Percentiles rank a stretch among this genome's conserved stretches.
Conservation (phyloP, 2,329 filamentous ascomycete genomes). For the Aspergillus sp. region DNA sequence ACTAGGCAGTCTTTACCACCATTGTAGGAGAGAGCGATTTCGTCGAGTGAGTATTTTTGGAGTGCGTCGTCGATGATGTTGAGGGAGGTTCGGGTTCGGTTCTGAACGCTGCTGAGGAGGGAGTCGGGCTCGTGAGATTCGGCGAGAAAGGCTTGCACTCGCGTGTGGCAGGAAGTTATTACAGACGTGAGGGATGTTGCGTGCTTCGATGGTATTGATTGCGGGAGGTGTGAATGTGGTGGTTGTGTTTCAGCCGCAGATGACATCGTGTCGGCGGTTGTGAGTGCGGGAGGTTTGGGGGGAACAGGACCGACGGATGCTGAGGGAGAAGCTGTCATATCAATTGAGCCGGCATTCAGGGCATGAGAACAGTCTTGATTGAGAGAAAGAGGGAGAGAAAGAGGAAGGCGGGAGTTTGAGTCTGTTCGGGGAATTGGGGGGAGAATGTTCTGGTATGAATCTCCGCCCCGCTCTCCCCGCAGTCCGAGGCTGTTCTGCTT, state of each 20-base stretch:
- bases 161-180: constrained; percentile 62
- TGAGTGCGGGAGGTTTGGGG: background rate
- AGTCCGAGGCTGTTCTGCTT: background rate
- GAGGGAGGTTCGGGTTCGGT: constrained; percentile 71
- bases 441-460: background rate
- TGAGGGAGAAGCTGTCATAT: background rate
- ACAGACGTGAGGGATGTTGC: constrained; percentile 52
- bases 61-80: constrained; percentile 74
- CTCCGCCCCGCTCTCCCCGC: too few relatives aligned
- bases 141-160: constrained; percentile 66
- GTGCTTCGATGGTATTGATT: background rate
- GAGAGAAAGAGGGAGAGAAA: background rate
- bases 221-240: background rate
- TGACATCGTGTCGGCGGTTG: background rate
- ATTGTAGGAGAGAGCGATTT: constrained; percentile 92
- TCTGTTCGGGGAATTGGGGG: background rate
- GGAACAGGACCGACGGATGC: background rate
- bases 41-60: constrained; percentile 69
- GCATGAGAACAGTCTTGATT: background rate
- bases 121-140: constrained; percentile 57
- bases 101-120: constrained; percentile 64
- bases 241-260: background rate
- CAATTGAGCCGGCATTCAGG: background rate
- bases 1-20: constrained; percentile 98
- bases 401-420: background rate